Evolutionary conservation across 805 yeast genomes (phyloP).

Genomic region (Metschnikowia kunwiensis): DNA sequence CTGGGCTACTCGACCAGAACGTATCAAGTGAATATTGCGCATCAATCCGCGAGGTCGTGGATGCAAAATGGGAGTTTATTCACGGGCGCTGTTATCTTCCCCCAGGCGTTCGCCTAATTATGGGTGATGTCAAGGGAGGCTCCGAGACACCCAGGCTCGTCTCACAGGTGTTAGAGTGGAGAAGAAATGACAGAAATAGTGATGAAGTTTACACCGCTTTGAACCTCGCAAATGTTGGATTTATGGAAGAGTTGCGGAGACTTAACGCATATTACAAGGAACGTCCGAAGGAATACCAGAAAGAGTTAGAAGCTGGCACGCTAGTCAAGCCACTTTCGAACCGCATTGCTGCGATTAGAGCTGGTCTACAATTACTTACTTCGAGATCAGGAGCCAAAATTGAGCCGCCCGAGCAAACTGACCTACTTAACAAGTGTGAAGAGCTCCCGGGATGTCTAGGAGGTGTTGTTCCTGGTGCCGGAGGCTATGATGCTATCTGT

Average conservation of each 20-base stretch:
- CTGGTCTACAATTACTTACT: conserved; percentile 59
- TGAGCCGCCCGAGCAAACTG: conserved; percentile 79
- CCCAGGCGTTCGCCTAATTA: conserved; percentile 59
- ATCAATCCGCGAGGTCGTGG: conserved; percentile 36
- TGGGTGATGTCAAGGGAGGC: conserved; percentile 94
- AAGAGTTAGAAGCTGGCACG: conserved; percentile 2
- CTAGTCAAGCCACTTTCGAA: conserved; percentile 31
- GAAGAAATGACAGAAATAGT: conserved; percentile 48
- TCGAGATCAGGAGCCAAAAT: conserved; percentile 72
- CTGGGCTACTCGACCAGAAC: conserved; percentile 31
- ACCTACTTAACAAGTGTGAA: conserved; percentile 51
- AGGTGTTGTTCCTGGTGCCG: conserved; percentile 99
- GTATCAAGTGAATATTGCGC: conserved; percentile 7
- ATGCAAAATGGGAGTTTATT: conserved; percentile 60
- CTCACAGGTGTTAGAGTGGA: conserved; percentile 71
- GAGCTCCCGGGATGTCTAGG: conserved; percentile 75
- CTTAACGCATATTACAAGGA: conserved; percentile 33
- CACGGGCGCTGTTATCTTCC: conserved; percentile 63
- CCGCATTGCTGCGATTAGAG: conserved; percentile 52
- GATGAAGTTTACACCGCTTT: conserved; percentile 51
- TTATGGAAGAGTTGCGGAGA: conserved; percentile 48
- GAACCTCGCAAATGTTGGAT: conserved; percentile 53
- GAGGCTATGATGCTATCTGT: conserved; percentile 93
- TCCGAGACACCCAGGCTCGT: conserved; percentile 94
- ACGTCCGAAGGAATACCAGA: conserved; percentile 35